Evolutionary conservation across 257 asterid genomes (phyloP).

Genomic region (Solanum virginianum): DNA sequence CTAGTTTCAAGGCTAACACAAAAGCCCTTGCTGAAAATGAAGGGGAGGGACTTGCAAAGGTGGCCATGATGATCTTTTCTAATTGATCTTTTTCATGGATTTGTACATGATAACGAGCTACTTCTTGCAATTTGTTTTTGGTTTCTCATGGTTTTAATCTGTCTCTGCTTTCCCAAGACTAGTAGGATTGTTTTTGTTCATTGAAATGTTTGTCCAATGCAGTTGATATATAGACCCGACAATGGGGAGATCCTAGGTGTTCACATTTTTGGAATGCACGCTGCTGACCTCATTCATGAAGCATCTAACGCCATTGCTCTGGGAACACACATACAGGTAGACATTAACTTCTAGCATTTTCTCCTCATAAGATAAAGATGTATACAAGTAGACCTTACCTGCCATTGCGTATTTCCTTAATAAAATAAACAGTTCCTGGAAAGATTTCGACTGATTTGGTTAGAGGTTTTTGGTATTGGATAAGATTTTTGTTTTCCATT

Average conservation of each 20-base stretch:
- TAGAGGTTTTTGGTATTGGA: background rate
- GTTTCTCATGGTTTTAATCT: background rate
- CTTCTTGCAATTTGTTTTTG: background rate
- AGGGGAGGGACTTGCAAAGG: conserved; percentile 95
- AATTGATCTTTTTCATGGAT: background rate
- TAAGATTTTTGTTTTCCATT: background rate
- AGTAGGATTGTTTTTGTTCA: background rate
- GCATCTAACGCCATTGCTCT: conserved; percentile 85
- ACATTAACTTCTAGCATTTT: background rate
- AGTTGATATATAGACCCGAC: conserved; percentile 87
- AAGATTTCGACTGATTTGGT: background rate
- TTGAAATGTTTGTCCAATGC: conserved; percentile 11
- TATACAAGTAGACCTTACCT: conserved; percentile 38
- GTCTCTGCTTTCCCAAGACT: background rate
- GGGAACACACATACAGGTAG: conserved; percentile 86
- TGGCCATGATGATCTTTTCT: conserved; percentile 8
- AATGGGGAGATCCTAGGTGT: conserved; percentile 93
- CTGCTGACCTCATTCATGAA: conserved; percentile 94
- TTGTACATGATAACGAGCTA: background rate
- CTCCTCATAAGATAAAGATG: conserved; percentile 11
- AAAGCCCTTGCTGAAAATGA: conserved; percentile 95
- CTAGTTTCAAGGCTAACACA: conserved; percentile 92
- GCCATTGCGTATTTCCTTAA: background rate
- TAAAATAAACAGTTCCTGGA: background rate
- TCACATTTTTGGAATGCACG: conserved; percentile 86